Conservation (phyloP, 176 grass and related monocot species). For the Pontederia crassipes region DNA sequence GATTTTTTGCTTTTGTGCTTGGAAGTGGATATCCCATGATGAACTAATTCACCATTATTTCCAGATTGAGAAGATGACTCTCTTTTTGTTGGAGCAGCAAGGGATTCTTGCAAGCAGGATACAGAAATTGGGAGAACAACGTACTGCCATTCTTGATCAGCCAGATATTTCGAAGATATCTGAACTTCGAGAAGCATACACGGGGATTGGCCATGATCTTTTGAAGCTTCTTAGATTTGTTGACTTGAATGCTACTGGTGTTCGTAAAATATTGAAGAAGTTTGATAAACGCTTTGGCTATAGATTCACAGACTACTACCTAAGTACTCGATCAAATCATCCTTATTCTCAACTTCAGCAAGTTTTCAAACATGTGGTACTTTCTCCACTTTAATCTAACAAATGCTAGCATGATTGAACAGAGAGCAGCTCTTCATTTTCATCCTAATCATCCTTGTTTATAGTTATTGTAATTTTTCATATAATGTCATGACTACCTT, state of each 20-base stretch:
- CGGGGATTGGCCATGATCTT: conserved; percentile 71
- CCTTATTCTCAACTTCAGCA: conserved; percentile 86
- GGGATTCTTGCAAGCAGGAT: conserved; percentile 67
- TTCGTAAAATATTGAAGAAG: conserved; percentile 94
- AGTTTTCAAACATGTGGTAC: conserved; percentile 99
- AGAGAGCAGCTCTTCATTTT: no score
- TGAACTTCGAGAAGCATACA: conserved; percentile 71
- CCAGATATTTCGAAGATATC: conserved; percentile 77
- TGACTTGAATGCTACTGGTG: conserved; percentile 82
- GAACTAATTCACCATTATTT: background rate
- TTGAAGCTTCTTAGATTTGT: conserved; percentile 94
- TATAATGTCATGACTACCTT: no score
- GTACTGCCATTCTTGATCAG: conserved; percentile 53
- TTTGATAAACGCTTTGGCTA: conserved; percentile 92
- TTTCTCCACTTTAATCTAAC: background rate
- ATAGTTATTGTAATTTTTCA: background rate
- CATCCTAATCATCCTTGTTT: no score
- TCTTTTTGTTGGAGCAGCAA: conserved; percentile 90
- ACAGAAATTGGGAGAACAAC: conserved; percentile 71
- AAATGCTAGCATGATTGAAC: background rate
- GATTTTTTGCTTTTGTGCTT: background rate
- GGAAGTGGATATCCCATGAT: no score
- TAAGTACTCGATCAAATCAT: conserved; percentile 85
- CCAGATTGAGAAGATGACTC: conserved; percentile 85
- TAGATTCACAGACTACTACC: conserved; percentile 92